phyloP scores from a whole-genome alignment of 2,329 filamentous ascomycete species.

The Sordariomycetes sp. region DNA sequence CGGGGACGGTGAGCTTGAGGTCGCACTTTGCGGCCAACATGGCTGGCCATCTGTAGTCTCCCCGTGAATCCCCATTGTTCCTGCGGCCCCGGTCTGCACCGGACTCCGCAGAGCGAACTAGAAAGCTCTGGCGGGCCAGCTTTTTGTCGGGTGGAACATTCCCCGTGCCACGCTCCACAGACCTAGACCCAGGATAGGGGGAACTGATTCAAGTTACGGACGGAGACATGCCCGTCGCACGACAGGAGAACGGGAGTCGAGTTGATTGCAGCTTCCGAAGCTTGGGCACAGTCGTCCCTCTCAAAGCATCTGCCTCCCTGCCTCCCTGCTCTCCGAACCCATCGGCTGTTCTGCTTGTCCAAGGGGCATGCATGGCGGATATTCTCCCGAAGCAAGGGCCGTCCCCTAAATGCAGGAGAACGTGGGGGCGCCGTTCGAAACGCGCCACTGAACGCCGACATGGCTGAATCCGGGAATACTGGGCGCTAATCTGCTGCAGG shows the following conservation, averaged over 20 bases:
- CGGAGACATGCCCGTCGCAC: not conserved
- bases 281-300: not conserved
- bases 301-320: not conserved
- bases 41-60: too few species aligned
- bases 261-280: not conserved
- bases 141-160: not conserved
- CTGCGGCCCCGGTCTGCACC: too few species aligned
- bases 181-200: not conserved
- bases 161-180: not conserved
- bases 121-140: not conserved
- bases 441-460: not conserved
- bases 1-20: too few species aligned
- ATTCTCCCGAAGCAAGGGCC: too few species aligned
- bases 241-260: not conserved
- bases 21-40: too few species aligned
- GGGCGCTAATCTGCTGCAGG: not conserved
- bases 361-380: too few species aligned
- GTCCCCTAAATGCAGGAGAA: not conserved
- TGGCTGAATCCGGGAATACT: not conserved
- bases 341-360: too few species aligned
- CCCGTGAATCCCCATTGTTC: too few species aligned
- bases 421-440: not conserved
- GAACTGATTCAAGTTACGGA: not conserved
- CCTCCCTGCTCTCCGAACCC: too few species aligned
- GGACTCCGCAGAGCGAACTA: too few species aligned